These are phyloP conservation scores for Rhizopogon vulgaris DNA, from an alignment of 768 basidiomycete genomes.

Conservation along the genomic window DNA sequence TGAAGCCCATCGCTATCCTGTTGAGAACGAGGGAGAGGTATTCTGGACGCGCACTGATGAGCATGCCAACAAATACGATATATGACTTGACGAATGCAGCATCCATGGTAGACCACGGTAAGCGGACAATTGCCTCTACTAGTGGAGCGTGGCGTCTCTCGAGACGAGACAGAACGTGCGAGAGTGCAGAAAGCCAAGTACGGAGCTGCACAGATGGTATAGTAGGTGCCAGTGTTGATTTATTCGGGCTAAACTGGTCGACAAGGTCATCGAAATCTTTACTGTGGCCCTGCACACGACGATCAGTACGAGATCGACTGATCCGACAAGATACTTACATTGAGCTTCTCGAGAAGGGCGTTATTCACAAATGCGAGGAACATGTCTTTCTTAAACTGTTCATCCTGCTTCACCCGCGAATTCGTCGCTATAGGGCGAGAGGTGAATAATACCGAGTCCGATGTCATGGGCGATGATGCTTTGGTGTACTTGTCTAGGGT, in stretches of 20 bases:
- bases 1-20: constrained; percentile 80
- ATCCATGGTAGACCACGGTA: constrained; percentile 95
- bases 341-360: constrained; percentile 66
- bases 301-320: constrained; percentile 9
- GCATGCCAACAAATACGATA: constrained; percentile 83
- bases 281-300: constrained; percentile 50
- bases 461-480: constrained; percentile 21
- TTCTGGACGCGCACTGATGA: constrained; percentile 87
- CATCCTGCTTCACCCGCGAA: constrained; percentile 70
- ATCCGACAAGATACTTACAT: constrained; percentile 39
- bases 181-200: constrained; percentile 79
- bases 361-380: constrained; percentile 79
- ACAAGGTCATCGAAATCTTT: constrained; percentile 87
- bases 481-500: constrained; percentile 40
- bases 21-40: constrained; percentile 81
- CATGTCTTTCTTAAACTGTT: constrained; percentile 75
- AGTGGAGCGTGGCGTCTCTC: constrained; percentile 75
- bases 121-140: constrained; percentile 77
- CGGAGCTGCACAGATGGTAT: constrained; percentile 52
- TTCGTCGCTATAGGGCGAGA: constrained; percentile 71
- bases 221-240: constrained; percentile 24
- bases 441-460: constrained; percentile 9
- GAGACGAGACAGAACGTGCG: constrained; percentile 87
- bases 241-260: constrained; percentile 68
- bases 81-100: constrained; percentile 81